Evolutionary conservation across 345 rosid species (phyloP), one percentile per base, ranked within the genome.

Genomic region (Cardiospermum halicacabum): DNA sequence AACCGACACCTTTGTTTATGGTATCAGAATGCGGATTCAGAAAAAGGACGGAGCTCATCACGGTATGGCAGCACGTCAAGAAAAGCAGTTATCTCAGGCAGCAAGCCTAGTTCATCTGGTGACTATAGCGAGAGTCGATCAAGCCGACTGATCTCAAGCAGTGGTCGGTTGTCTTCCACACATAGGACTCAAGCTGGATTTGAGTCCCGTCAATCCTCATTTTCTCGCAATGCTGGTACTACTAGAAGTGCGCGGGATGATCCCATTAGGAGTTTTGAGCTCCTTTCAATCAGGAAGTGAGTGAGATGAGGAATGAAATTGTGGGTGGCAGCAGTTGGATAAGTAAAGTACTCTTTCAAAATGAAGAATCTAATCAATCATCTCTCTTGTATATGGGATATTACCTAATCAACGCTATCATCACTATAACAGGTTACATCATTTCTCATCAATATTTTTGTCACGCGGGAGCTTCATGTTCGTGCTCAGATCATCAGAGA

Each of bases 81-180:
- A 73, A 89, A 77, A 76, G 95, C 88, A 16, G 42, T 81, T 2
- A 72, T 77, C 40, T 74, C 91, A 58, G 83, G 81, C 74, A 79
- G 84, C 69, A 65, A 83, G 62, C 96, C 92, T n/a, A 78, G 84
- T 80, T 84, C 95, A 4, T 81, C 89, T 0, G 96, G 89, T 7
- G 92, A 80, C 72, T 85, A 81, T n/a, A 76, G 78, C 34, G 90
- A 84, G 32, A 62, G 69, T 53, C 83, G 87, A n/a, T 60, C 82
- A 24, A 84, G 85, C 72, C 78, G 91, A 60, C 40, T 92, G 55
- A 67, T 78, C 37, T 67, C 92, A n/a, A 81, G 81, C 65, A 78
- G 77, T 18, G 84, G 89, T 16, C 85, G 95, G 43, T 27, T 82
- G 57, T 81, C 96, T 45, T 80, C 85, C 40, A 75, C 83, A 27